Percentiles rank a stretch among this genome's conserved stretches.
phyloP scores from a whole-genome alignment of 495 filamentous ascomycete species.

The Articulospora tetracladia region DNA sequence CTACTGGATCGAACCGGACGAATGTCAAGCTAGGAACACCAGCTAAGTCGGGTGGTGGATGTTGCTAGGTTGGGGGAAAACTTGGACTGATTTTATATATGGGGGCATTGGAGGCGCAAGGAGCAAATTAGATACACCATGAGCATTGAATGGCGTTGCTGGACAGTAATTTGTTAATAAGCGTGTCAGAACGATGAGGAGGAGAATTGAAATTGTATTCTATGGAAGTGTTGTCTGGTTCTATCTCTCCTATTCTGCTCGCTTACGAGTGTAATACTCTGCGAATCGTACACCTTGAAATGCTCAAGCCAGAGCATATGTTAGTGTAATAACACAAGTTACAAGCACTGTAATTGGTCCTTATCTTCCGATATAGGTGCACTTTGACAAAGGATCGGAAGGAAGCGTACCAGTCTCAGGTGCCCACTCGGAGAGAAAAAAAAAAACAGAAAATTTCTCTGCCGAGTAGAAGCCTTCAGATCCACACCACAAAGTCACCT shows the following conservation, averaged over 20 bases:
- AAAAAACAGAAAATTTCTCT: neutral
- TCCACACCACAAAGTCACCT: neutral
- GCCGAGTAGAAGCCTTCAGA: neutral
- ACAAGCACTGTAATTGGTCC: no score
- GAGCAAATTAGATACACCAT: conserved; percentile 19
- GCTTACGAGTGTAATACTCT: neutral
- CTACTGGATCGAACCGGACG: conserved; percentile 34
- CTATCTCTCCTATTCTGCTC: neutral
- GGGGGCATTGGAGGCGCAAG: conserved; percentile 15
- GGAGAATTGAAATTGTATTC: no score
- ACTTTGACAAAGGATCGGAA: no score
- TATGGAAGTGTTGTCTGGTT: neutral
- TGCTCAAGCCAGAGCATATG: no score
- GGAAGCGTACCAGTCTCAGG: neutral
- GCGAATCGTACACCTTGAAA: no score
- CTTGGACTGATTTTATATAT: conserved; percentile 2
- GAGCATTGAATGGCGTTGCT: conserved; percentile 16
- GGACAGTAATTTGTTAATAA: neutral
- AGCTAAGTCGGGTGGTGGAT: conserved; percentile 18
- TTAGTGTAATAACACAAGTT: no score
- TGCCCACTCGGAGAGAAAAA: neutral
- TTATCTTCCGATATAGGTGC: no score
- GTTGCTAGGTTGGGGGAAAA: conserved; percentile 11
- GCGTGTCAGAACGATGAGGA: no score
- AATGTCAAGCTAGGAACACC: conserved; percentile 35